These are phyloP conservation scores for Alternaria conjuncta DNA, from an alignment of 2,329 filamentous ascomycete genomes.

Conservation along the genomic window DNA sequence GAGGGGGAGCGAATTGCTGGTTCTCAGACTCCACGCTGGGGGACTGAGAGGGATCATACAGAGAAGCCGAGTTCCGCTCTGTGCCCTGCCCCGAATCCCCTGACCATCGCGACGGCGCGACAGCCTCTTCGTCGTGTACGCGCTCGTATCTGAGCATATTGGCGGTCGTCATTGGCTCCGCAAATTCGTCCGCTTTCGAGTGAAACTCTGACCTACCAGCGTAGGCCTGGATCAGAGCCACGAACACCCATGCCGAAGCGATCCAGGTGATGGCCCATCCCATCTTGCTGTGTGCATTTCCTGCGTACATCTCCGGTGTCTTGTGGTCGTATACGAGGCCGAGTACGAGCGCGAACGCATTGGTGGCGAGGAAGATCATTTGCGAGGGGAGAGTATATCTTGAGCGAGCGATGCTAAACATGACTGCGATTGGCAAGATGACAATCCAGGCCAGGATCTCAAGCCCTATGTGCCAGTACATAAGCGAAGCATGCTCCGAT, in stretches of 20 bases:
- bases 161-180: conserved; percentile 40
- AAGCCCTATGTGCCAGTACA: conserved; percentile 73
- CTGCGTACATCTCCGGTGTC: conserved; percentile 84
- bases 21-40: conserved; percentile 60
- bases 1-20: conserved; percentile 46
- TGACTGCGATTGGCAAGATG: conserved; percentile 74
- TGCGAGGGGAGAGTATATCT: conserved; percentile 74
- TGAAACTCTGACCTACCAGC: conserved; percentile 54
- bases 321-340: conserved; percentile 70
- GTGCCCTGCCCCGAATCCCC: conserved; percentile 67
- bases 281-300: conserved; percentile 86
- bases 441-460: conserved; percentile 78
- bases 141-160: conserved; percentile 50
- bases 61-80: conserved; percentile 70
- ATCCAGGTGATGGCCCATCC: conserved; percentile 84
- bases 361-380: conserved; percentile 57
- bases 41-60: conserved; percentile 70
- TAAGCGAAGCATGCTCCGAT: conserved; percentile 59
- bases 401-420: conserved; percentile 84
- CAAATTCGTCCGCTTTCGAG: conserved; percentile 22
- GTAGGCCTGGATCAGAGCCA: conserved; percentile 70
- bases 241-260: conserved; percentile 70
- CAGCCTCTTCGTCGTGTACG: conserved; percentile 38
- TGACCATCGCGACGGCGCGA: conserved; percentile 47
- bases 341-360: conserved; percentile 50